Base-by-base conservation (phyloP, 2,329 filamentous ascomycete species). In the Xylaria sp. region DNA sequence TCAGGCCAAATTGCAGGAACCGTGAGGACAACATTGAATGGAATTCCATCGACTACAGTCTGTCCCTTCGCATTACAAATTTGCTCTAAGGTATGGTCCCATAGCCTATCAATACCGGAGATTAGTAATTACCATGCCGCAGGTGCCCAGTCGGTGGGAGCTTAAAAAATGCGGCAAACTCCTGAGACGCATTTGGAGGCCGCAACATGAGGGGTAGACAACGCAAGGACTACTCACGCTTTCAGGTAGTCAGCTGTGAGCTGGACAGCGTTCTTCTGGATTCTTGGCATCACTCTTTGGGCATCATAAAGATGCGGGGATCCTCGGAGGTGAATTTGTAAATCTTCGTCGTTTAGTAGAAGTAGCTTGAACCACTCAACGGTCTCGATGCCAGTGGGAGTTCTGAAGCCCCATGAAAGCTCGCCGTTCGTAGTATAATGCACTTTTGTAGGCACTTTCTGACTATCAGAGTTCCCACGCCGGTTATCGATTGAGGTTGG, bases 361-460 rank as follows among this genome's bases (percentile, higher is more conserved):
- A 84, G 70, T 0, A 85, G 74, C 61, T 85, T 84, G 71, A 84
- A 83, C 82, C 82, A 85, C 1, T 73, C 72, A 0, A 83, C 8
- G 0, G 78, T 54, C 0, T 80, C 65, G 1, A 20, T 65, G 0
- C 74, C 50, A 0, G 55, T 3, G 0, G 78, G 74, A 0, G 82
- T 71, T 0, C 70, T 73, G 20, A 81, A 82, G 0, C 82, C 81
- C 79, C 82, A 84, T 0, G 46, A 59, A 0, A 72, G 25, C 0
- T 68, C 48, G 0, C 39, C 37, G 0, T 34, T 6, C 6, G 54
- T 0, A 13, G 65, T 44, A 20, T 64, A 69, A 23, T 69, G 15
- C 6, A 71, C 20, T 32, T 62, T 62, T 3, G 63, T 64, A 2
- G 69, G 66, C 0, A 69, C 69, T 56, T 71, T 69, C 1, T 46